phyloP scores from a whole-genome alignment of 2,329 filamentous ascomycete genomes.

The Tolypocladium paradoxum region DNA sequence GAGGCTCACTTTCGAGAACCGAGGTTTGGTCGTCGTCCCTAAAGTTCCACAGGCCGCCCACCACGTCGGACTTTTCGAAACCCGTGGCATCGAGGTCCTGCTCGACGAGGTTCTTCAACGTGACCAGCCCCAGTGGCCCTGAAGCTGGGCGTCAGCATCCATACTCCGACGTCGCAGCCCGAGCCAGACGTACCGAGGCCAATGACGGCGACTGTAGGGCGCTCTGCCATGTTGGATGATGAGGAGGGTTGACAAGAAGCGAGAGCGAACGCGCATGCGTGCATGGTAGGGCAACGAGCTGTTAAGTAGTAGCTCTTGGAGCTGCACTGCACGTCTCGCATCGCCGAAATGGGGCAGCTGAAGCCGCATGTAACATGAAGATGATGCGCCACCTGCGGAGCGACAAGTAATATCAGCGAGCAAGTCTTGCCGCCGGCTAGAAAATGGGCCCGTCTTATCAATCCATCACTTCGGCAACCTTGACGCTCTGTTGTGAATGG shows the following conservation, averaged over 20 bases:
- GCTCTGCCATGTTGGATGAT: neutral
- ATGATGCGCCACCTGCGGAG: too few relatives aligned
- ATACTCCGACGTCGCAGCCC: too few relatives aligned
- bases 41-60: conserved; percentile 34
- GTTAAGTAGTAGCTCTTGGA: neutral
- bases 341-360: neutral
- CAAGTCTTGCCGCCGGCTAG: neutral
- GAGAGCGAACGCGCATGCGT: too few relatives aligned
- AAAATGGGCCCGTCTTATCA: neutral
- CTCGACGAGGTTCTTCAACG: conserved; percentile 29
- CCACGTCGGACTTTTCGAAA: conserved; percentile 27
- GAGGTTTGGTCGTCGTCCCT: conserved; percentile 26
- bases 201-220: conserved; percentile 15
- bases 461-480: neutral
- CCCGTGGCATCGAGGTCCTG: conserved; percentile 31
- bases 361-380: too few relatives aligned
- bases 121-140: conserved; percentile 25
- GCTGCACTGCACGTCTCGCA: neutral
- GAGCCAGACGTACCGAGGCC: conserved; percentile 13
- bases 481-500: neutral
- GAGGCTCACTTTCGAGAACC: conserved; percentile 20
- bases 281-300: too few relatives aligned
- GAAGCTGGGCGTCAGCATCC: neutral
- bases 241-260: too few relatives aligned
- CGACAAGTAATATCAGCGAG: too few relatives aligned